Conservation (phyloP, 768 basidiomycete genomes). For the Lentinula lateritia region DNA sequence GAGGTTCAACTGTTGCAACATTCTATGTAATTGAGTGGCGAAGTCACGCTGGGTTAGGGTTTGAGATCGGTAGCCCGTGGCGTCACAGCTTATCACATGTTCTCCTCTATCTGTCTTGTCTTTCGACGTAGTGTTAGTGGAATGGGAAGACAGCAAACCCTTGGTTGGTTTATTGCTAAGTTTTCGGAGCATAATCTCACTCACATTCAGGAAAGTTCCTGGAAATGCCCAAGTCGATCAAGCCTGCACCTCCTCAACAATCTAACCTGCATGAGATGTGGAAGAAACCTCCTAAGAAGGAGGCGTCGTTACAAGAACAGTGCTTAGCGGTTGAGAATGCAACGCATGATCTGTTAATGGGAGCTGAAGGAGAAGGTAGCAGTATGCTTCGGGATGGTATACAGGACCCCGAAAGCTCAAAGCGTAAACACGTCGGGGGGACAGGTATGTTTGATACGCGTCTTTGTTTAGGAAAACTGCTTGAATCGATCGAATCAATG, state of each 20-base stretch:
- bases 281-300: conserved; percentile 40
- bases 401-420: conserved; percentile 25
- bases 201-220: conserved; percentile 61
- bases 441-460: neutral
- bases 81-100: conserved; percentile 25
- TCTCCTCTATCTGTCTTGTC: neutral
- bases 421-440: conserved; percentile 26
- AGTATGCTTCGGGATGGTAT: neutral
- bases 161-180: conserved; percentile 36
- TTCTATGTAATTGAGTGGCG: no score
- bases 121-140: neutral
- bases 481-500: neutral
- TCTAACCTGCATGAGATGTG: conserved; percentile 76
- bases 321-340: conserved; percentile 22
- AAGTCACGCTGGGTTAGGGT: no score
- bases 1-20: no score
- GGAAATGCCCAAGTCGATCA: conserved; percentile 62
- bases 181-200: neutral
- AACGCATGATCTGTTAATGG: conserved; percentile 16
- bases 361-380: conserved; percentile 7
- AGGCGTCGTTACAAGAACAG: conserved; percentile 8
- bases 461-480: neutral
- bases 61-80: neutral
- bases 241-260: conserved; percentile 68
- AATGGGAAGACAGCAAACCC: conserved; percentile 73